phyloP scores from a whole-genome alignment of 2,329 filamentous ascomycete species.

The Talaromyces marneffei region DNA sequence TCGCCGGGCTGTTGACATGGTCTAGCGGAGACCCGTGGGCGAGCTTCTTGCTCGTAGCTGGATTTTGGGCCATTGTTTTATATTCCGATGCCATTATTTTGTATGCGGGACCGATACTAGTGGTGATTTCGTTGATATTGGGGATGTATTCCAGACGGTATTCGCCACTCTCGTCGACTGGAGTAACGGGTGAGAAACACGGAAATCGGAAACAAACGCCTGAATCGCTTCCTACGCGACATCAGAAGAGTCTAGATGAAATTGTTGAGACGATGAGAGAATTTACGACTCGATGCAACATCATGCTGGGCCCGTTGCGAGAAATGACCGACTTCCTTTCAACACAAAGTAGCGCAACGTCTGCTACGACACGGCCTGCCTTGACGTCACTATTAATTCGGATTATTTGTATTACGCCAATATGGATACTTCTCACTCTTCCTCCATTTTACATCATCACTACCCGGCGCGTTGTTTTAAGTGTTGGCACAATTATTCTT shows the following conservation, averaged over 20 bases:
- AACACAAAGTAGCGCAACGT: conserved; percentile 82
- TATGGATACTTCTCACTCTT: conserved; percentile 79
- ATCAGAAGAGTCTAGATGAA: conserved; percentile 91
- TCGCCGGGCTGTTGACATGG: conserved; percentile 85
- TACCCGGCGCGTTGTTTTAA: conserved; percentile 74
- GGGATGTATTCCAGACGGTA: conserved; percentile 91
- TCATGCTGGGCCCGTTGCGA: conserved; percentile 81
- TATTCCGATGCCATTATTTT: conserved; percentile 82
- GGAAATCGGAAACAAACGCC: conserved; percentile 47
- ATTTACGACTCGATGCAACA: conserved; percentile 86
- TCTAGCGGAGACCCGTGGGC: conserved; percentile 92
- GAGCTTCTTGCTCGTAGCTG: conserved; percentile 80
- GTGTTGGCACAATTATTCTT: conserved; percentile 75
- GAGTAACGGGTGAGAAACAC: conserved; percentile 63
- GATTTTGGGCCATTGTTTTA: conserved; percentile 78
- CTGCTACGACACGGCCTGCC: conserved; percentile 82
- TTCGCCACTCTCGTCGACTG: conserved; percentile 81
- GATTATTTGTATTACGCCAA: conserved; percentile 76
- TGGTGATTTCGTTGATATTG: conserved; percentile 72
- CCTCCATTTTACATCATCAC: conserved; percentile 82
- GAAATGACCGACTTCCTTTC: conserved; percentile 89
- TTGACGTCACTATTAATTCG: conserved; percentile 85
- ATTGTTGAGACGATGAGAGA: conserved; percentile 90
- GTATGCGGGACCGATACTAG: conserved; percentile 73
- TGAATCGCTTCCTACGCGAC: conserved; percentile 64